phyloP scores from a whole-genome alignment of 2,329 filamentous ascomycete genomes.

The Microcyclosporella mali region DNA sequence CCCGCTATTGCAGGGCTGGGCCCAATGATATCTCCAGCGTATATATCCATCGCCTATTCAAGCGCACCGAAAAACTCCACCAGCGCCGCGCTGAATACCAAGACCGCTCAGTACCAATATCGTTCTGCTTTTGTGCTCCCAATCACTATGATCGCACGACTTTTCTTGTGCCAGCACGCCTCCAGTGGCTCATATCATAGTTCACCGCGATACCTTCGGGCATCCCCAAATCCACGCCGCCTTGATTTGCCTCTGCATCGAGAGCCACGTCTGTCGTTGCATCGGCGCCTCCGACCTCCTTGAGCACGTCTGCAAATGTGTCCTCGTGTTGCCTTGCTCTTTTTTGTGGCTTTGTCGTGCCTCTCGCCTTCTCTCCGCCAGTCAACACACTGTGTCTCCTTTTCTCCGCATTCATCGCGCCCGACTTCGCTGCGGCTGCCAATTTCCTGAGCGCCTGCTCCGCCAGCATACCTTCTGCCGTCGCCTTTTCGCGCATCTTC shows the following conservation, averaged over 20 bases:
- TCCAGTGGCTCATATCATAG: conserved; percentile 55
- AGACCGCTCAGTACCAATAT: not conserved
- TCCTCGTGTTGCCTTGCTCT: conserved; percentile 39
- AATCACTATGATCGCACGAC: conserved; percentile 6
- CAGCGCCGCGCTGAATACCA: conserved; percentile 34
- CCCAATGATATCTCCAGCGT: no score
- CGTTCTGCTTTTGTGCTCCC: not conserved
- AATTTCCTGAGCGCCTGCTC: conserved; percentile 60
- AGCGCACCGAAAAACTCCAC: not conserved
- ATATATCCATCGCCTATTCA: no score
- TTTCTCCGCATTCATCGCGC: conserved; percentile 40
- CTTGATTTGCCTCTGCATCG: conserved; percentile 24
- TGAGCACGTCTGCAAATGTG: conserved; percentile 47
- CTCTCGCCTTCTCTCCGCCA: conserved; percentile 23
- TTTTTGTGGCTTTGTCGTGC: conserved; percentile 19
- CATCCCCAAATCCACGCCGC: conserved; percentile 26
- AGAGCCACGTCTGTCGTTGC: conserved; percentile 31
- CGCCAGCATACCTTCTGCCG: conserved; percentile 58
- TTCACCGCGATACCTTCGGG: conserved; percentile 48
- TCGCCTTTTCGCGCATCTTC: conserved; percentile 51
- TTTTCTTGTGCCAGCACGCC: conserved; percentile 31
- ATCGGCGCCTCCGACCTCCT: conserved; percentile 34
- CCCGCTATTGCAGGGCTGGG: no score
- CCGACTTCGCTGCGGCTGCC: conserved; percentile 44
- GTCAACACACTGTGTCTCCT: conserved; percentile 33